A percentile compares a stretch with the other conserved stretches of the same genome.
Conservation (phyloP, 805 yeast species). For the Kazachstania taianensis region DNA sequence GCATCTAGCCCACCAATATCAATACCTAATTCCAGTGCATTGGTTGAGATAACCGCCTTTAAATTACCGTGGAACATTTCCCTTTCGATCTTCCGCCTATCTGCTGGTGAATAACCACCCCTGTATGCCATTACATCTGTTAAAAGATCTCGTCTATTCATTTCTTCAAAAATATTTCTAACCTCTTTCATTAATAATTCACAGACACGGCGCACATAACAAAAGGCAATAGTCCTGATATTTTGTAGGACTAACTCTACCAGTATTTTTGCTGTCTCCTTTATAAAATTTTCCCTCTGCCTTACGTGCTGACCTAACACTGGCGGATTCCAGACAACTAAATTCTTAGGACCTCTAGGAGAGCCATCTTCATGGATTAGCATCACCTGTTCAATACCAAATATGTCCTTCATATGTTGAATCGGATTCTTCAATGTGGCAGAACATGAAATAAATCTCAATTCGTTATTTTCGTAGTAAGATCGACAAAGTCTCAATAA, state of each 20-base stretch:
- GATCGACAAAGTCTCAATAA: slow-evolving; percentile 44
- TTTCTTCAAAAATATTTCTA: slow-evolving; percentile 39
- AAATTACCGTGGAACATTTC: slow-evolving; percentile 85
- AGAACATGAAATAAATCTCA: slow-evolving; percentile 79
- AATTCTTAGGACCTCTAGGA: slow-evolving; percentile 66
- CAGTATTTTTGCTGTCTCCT: slow-evolving; percentile 67
- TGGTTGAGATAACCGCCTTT: slow-evolving; percentile 84
- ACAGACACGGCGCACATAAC: slow-evolving; percentile 76
- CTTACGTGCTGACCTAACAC: slow-evolving; percentile 40
- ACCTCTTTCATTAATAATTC: slow-evolving; percentile 83
- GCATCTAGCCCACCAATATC: slow-evolving; percentile 92
- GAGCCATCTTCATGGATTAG: slow-evolving; percentile 78
- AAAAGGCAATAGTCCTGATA: slow-evolving; percentile 79
- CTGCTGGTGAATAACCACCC: slow-evolving; percentile 86
- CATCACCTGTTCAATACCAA: slow-evolving; percentile 52
- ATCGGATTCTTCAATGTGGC: slow-evolving; percentile 80
- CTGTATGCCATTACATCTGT: slow-evolving; percentile 83
- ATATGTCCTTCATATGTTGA: slow-evolving; percentile 59
- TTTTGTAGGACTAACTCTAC: slow-evolving; percentile 53
- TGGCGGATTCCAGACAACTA: slow-evolving; percentile 84
- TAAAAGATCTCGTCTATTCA: slow-evolving; percentile 36
- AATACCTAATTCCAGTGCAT: slow-evolving; percentile 90
- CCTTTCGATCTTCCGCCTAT: slow-evolving; percentile 76
- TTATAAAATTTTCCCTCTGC: slow-evolving; percentile 60
- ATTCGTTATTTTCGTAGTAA: slow-evolving; percentile 31